Conservation (phyloP, 768 basidiomycete genomes). For the Serendipita sp. region DNA sequence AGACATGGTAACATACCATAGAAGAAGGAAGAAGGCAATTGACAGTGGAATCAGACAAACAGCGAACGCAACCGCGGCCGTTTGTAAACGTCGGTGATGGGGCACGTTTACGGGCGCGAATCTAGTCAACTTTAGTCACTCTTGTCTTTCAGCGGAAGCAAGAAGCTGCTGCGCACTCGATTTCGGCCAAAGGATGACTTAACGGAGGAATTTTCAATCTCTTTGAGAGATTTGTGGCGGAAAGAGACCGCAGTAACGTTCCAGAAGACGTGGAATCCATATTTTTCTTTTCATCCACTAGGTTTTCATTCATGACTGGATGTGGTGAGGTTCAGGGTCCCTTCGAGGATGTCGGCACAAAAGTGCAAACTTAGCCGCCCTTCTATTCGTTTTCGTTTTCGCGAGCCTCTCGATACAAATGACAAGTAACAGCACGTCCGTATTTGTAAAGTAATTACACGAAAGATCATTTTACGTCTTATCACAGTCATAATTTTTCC, state of each 20-base stretch:
- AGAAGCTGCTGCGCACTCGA: constrained; percentile 8
- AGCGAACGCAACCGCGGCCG: constrained; percentile 76
- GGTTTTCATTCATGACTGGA: neutral
- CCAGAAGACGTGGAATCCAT: neutral
- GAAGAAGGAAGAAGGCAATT: constrained; percentile 51
- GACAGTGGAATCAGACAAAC: constrained; percentile 62
- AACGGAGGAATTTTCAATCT: neutral
- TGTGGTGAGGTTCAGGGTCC: neutral
- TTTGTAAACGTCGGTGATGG: constrained; percentile 72
- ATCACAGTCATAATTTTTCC: neutral
- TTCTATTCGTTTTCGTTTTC: neutral
- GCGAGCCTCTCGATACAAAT: neutral
- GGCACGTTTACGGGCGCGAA: constrained; percentile 83
- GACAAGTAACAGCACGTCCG: neutral
- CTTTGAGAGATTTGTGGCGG: constrained; percentile 1
- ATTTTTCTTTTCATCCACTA: neutral
- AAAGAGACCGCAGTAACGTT: neutral
- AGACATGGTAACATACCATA: constrained; percentile 55
- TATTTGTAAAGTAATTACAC: neutral
- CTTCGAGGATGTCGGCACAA: neutral
- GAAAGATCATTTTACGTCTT: neutral
- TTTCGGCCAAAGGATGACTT: neutral
- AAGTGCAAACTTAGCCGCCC: neutral
- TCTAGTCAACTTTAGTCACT: constrained; percentile 12
- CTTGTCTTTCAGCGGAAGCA: neutral